Evolutionary conservation across 2,329 filamentous ascomycete genomes (phyloP), one percentile per base, ranked within the genome.

Genomic region (Aureobasidium namibiae): DNA sequence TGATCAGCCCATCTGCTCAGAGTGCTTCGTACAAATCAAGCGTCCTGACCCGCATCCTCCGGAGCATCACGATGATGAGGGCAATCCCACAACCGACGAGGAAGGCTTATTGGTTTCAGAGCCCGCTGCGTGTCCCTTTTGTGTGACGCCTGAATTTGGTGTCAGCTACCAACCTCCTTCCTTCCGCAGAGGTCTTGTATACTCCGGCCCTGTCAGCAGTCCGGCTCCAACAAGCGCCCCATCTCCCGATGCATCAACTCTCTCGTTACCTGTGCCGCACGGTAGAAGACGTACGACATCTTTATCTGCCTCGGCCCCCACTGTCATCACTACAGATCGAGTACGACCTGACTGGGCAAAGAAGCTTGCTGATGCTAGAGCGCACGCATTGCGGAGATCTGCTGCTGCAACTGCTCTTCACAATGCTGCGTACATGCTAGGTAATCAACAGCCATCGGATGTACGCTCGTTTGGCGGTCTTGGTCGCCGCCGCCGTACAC

Each of bases 1-100:
- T 72, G 91, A 96, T 67, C 94, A 99, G 71, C 81, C 89, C 6
- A 97, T 99, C 63, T 99, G 94, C 75, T 97, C 92, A 42, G 94
- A 99, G 75, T 99, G 94, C 72, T 99, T 99, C 68, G 94, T 99
- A 4, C 94, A 99, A 72, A 99, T 99, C 71, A 97, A 96, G 72
- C 84, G 94, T 42, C 86, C 91, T 4, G 92, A 99, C 64, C 92
- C 91, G 10, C 90, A 96, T 71, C 84, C 91, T 39, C 90, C 90
- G 1, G 90, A 96, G 70, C 89, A 94, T 68, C 81, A 81, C 45
- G 73, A 74, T 60, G 72, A 73, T 48, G 70, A 73, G 11, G 68
- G 68, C 41, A 65, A 73, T 34, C 65, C 67, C 49, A 39, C 50
- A 29, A 50, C 75, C 34, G 80, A 78, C 61, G 77, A 79, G 62